phyloP scores from a whole-genome alignment of 2,329 filamentous ascomycete genomes.

The Cryphonectria naterciae region DNA sequence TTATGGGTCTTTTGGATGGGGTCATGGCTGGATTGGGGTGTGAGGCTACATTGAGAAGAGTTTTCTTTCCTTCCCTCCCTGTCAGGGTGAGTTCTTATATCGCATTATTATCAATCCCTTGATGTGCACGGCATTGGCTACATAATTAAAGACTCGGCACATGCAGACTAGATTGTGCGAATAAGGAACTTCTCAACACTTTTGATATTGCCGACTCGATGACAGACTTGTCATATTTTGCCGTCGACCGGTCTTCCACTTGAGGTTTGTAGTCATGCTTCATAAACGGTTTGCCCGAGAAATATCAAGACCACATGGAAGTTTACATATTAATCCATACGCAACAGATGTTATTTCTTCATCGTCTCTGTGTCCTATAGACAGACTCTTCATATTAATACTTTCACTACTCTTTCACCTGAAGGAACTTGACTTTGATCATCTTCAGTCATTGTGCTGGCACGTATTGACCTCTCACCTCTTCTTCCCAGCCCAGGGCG shows the following conservation, averaged over 20 bases:
- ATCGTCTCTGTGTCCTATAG: neutral
- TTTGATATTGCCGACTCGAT: neutral
- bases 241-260: neutral
- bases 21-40: no score
- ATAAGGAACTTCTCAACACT: no score
- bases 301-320: neutral
- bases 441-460: neutral
- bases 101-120: no score
- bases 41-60: no score
- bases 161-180: no score
- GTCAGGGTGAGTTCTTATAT: no score
- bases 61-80: no score
- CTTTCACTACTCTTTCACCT: neutral
- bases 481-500: constrained; percentile 19
- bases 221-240: no score
- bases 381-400: neutral
- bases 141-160: no score
- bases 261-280: neutral
- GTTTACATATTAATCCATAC: neutral
- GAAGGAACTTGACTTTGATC: no score
- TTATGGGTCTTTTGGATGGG: neutral
- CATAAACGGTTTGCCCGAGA: neutral
- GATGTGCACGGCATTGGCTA: no score
- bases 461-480: neutral
- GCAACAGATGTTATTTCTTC: neutral